These are phyloP conservation scores for Fusarium vanettenii DNA, from an alignment of 2,329 filamentous ascomycete species.

Conservation along the genomic window DNA sequence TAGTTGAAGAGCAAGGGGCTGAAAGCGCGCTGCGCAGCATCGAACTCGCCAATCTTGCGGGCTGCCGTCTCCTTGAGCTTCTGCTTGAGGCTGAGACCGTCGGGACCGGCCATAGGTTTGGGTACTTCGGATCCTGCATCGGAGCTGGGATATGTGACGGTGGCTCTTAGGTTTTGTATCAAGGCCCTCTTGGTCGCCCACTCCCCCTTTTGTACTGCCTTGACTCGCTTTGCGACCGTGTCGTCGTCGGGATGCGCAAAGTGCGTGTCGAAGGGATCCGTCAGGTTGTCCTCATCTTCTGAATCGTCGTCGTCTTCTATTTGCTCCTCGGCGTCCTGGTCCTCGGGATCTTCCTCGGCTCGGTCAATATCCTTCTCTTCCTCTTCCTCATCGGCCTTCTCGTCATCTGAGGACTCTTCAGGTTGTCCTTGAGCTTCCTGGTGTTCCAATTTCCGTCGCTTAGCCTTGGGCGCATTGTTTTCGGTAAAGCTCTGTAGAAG, in stretches of 20 bases:
- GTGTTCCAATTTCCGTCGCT: constrained; percentile 68
- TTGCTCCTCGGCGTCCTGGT: constrained; percentile 43
- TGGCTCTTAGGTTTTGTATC: constrained; percentile 60
- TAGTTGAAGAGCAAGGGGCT: constrained; percentile 84
- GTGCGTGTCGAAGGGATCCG: constrained; percentile 84
- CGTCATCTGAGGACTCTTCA: constrained; percentile 30
- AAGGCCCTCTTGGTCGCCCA: constrained; percentile 63
- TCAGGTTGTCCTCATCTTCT: constrained; percentile 63
- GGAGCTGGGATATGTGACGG: constrained; percentile 59
- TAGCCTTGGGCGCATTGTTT: constrained; percentile 58
- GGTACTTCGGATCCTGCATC: constrained; percentile 48
- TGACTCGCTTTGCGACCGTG: constrained; percentile 65
- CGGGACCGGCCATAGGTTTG: constrained; percentile 51
- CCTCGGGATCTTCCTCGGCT: constrained; percentile 43
- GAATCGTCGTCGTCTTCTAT: constrained; percentile 51
- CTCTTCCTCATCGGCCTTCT: constrained; percentile 54
- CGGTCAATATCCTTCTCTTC: constrained; percentile 59
- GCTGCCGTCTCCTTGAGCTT: constrained; percentile 69
- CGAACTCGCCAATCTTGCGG: constrained; percentile 67
- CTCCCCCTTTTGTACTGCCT: constrained; percentile 60
- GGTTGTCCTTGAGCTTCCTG: constrained; percentile 33
- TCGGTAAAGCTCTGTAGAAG: constrained; percentile 69
- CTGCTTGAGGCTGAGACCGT: constrained; percentile 74
- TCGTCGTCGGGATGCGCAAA: constrained; percentile 77
- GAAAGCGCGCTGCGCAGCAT: constrained; percentile 71